Base-by-base conservation (phyloP, 2,329 filamentous ascomycete species). In the Daldinia sp. region DNA sequence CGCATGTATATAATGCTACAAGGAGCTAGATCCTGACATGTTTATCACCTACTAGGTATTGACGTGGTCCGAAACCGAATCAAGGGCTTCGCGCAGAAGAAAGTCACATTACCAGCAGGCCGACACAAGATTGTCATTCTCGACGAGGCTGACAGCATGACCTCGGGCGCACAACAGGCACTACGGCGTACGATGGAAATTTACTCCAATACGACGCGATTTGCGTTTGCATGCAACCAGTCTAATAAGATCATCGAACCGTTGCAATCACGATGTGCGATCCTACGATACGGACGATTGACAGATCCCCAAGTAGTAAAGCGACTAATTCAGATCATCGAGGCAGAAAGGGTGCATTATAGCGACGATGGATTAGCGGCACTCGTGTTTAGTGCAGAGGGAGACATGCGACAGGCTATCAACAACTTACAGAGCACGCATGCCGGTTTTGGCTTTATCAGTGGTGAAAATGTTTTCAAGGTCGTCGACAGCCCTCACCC, bases 221-320 rank as follows among this genome's bases (percentile, higher is more conserved):
- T 99, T 74, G 95, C 95, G 0, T 99, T 99, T 74, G 95, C 95
- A 1, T 99, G 95, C 83, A 99, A 99, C 77, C 93, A 97, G 81
- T 95, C 91, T 66, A 99, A 98, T 82, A 99, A 98, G 80, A 98
- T 99, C 75, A 99, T 99, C 77, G 95, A 99, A 78, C 95, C 95
- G n/a, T 83, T 99, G 52, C 95, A 99, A 78, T 97, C 94, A 15
- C 88, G 95, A 72, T 99, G 95, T 76, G 95, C 95, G 17, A 98
- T 99, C 75, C 85, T 99, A 57, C 90, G 95, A 62, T 99, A 97
- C 78, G 90, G 94, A 29, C 90, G 94, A 58, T 84, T 99, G 68
- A 97, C 94, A 2, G 95, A 99, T 75, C 90, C 87, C 10, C 94
- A 99, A 77, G 88, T 99, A 23, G 93, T 97, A 52, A 94, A 94